Conservation (phyloP, 1,284 basidiomycete species). For the Rhodotorula sp. region DNA sequence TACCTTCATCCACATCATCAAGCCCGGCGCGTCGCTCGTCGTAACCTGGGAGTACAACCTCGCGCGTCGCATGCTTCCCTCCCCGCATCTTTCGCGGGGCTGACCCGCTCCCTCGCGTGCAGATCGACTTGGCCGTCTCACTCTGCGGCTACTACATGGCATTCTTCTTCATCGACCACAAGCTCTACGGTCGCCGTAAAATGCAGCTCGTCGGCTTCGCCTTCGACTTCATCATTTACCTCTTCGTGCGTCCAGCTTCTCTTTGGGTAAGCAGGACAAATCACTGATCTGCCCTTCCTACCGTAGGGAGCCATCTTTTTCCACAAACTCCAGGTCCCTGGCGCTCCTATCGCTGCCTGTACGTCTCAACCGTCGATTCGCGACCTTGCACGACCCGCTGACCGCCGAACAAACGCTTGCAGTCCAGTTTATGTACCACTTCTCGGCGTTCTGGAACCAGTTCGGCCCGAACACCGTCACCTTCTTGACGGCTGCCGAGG, state of each 20-base stretch:
- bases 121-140: slow-evolving; percentile 51
- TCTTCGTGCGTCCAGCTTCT: slow-evolving; percentile 10
- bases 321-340: slow-evolving; percentile 47
- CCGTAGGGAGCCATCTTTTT: slow-evolving; percentile 35
- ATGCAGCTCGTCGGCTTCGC: slow-evolving; percentile 54
- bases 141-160: slow-evolving; percentile 57
- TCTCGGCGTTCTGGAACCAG: slow-evolving; percentile 35
- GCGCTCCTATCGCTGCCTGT: slow-evolving; percentile 43
- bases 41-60: slow-evolving; percentile 58
- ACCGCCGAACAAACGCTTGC: too few species aligned
- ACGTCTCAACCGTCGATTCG: too few species aligned
- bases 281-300: too few species aligned
- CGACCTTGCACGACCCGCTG: too few species aligned
- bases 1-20: slow-evolving; percentile 54
- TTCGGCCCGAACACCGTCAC: slow-evolving; percentile 52
- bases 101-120: neutral
- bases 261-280: too few species aligned
- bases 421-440: slow-evolving; percentile 39
- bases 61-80: slow-evolving; percentile 18
- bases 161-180: slow-evolving; percentile 58
- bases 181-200: slow-evolving; percentile 49
- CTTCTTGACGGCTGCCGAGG: slow-evolving; percentile 48
- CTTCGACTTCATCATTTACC: slow-evolving; percentile 48
- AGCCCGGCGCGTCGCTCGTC: slow-evolving; percentile 48
- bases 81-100: neutral